Evolutionary conservation across 2,329 filamentous ascomycete species (phyloP).

Genomic region (Aspergillus tamarii): DNA sequence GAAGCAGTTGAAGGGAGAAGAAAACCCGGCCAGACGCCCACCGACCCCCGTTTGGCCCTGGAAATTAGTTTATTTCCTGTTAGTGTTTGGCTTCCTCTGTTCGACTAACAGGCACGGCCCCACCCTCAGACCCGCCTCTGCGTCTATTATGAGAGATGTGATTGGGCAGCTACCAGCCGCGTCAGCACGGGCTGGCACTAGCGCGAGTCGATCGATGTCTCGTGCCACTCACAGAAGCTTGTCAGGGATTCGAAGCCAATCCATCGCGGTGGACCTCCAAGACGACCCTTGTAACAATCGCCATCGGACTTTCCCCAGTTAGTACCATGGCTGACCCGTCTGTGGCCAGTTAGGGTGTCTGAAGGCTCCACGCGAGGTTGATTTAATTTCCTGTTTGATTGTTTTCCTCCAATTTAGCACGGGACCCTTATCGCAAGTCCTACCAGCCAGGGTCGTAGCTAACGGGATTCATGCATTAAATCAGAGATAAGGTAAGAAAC

Average conservation of each 20-base stretch:
- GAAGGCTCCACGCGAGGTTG: slow-evolving; percentile 1
- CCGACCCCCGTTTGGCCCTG: slow-evolving; percentile 18
- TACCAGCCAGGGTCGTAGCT: not conserved
- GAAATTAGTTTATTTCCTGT: slow-evolving; percentile 18
- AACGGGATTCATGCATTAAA: not conserved
- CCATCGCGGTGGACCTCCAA: not conserved
- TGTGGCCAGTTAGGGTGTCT: slow-evolving; percentile 10
- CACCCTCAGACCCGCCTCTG: not conserved
- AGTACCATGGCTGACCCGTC: not conserved
- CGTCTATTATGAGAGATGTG: not conserved
- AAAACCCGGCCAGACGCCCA: slow-evolving; percentile 21
- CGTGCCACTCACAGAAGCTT: slow-evolving; percentile 27
- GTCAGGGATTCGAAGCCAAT: slow-evolving; percentile 16
- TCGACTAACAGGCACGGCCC: slow-evolving; percentile 2
- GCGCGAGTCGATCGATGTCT: slow-evolving; percentile 23
- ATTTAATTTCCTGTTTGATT: slow-evolving; percentile 9
- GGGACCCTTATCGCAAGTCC: not conserved
- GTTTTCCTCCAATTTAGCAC: too few species aligned
- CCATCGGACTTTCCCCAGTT: slow-evolving; percentile 12
- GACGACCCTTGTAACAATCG: slow-evolving; percentile 12
- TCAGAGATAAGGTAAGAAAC: not conserved
- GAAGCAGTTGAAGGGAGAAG: slow-evolving; percentile 5
- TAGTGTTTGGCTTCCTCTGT: slow-evolving; percentile 9
- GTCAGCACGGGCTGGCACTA: slow-evolving; percentile 23
- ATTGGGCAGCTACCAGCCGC: slow-evolving; percentile 17